Evolutionary conservation across 2,329 filamentous ascomycete species (phyloP).

Genomic region (Ceratocystis colombiana): DNA sequence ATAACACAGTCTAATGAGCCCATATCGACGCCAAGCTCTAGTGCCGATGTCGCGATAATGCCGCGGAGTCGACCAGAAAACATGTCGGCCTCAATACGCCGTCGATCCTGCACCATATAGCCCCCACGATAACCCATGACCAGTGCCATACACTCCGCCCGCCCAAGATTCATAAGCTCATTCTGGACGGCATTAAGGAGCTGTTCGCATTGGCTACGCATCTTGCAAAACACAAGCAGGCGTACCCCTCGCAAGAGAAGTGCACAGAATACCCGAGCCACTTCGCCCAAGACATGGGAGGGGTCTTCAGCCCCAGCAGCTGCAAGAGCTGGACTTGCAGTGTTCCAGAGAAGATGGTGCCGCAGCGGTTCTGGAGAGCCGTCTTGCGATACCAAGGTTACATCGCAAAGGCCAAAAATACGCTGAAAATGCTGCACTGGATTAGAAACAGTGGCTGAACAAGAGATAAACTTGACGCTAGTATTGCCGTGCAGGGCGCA

Average conservation of each 20-base stretch:
- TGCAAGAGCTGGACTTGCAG: conserved; percentile 10
- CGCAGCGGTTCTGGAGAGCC: conserved; percentile 57
- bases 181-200: conserved; percentile 69
- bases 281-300: conserved; percentile 45
- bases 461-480: conserved; percentile 68
- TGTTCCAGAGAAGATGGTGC: conserved; percentile 23
- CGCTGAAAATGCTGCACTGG: conserved; percentile 84
- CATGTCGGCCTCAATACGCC: conserved; percentile 88
- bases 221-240: conserved; percentile 84
- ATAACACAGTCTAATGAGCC: conserved; percentile 88
- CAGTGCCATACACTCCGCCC: conserved; percentile 61
- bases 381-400: conserved; percentile 77
- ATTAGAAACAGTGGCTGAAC: conserved; percentile 92
- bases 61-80: conserved; percentile 89
- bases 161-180: conserved; percentile 63
- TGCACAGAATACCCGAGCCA: conserved; percentile 83
- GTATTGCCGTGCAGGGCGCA: conserved; percentile 90
- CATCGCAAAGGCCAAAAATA: conserved; percentile 79
- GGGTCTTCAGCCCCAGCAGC: conserved; percentile 13
- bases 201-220: conserved; percentile 80
- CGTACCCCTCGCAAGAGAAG: conserved; percentile 78
- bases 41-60: conserved; percentile 83
- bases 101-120: conserved; percentile 82
- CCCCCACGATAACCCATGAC: conserved; percentile 96
- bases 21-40: conserved; percentile 93